Percentiles rank a stretch among this genome's conserved stretches.
Conservation (phyloP, 2,329 filamentous ascomycete species). For the Beauveria caledonica region DNA sequence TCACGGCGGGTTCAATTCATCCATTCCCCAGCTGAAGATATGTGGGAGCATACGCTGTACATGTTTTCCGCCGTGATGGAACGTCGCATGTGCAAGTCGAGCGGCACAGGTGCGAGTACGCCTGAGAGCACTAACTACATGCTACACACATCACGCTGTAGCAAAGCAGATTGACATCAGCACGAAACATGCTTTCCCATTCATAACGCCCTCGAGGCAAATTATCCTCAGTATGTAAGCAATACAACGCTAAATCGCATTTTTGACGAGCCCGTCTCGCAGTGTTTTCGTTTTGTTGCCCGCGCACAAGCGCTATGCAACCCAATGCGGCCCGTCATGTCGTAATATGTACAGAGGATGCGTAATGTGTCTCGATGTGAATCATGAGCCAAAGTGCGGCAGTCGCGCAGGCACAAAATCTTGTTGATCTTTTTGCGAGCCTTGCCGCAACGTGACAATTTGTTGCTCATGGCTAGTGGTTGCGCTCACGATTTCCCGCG, state of each 20-base stretch:
- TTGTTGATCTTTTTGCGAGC: conserved; percentile 13
- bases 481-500: background rate
- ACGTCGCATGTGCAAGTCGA: too few species aligned
- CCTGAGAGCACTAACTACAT: too few species aligned
- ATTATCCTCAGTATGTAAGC: background rate
- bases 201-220: background rate
- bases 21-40: background rate
- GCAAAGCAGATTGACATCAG: background rate
- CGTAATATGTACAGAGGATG: background rate
- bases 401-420: conserved; percentile 51
- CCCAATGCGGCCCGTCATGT: conserved; percentile 1
- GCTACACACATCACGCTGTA: background rate
- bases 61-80: too few species aligned
- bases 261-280: background rate
- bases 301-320: background rate
- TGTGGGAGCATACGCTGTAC: background rate
- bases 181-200: background rate
- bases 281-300: background rate
- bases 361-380: background rate
- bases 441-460: conserved; percentile 5
- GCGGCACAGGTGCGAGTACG: too few species aligned
- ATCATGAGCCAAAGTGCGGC: conserved; percentile 42
- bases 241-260: conserved; percentile 6
- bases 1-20: background rate
- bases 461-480: conserved; percentile 4